Evolutionary conservation across 441 rosid species (phyloP), one percentile per base, ranked within the genome.

Genomic region (Pelargonium australe): DNA sequence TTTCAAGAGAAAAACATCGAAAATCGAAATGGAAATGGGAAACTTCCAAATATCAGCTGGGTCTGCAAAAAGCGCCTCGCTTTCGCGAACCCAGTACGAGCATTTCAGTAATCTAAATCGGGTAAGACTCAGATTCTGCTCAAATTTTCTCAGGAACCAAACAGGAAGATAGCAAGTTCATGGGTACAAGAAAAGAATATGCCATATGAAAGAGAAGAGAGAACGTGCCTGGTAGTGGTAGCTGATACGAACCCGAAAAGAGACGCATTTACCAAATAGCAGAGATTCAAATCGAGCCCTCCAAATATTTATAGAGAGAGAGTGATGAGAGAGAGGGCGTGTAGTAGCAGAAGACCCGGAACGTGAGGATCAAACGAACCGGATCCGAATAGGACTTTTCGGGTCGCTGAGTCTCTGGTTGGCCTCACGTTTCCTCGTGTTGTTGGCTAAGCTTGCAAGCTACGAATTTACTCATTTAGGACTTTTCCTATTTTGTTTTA

Each of bases 151-250:
- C 43, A 40, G 40, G n/a, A 20, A 23, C 20, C 20, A 2, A 11
- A 20, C 62, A 57, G 62, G 62, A 17, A 57, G 7, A 57, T 16
- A 57, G 62, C 62, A 57, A 57, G 62, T 57, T 57, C 62, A 57
- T 16, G 25, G 62, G 62, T 8, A 57, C 62, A 57, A 57, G 62
- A 17, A 57, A 57, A 57, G 62, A 57, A 57, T 57, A 57, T 57
- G 62, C 62, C 62, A 57, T 16, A 57, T 57, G 62, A 57, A 6
- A 57, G 62, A 57, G 62, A 17, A 7, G 10, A 57, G 62, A 57
- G 62, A 57, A 17, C 17, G 25, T 57, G 17, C 62, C 62, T 57
- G 25, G 25, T 7, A 57, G 17, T 57, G 25, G 25, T 7, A 57
- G 17, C 13, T 57, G 17, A 7, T 17, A 23, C 25, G 62, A 17